These are phyloP conservation scores for Grosmannia serpens DNA, from an alignment of 2,329 filamentous ascomycete species.

Conservation along the genomic window DNA sequence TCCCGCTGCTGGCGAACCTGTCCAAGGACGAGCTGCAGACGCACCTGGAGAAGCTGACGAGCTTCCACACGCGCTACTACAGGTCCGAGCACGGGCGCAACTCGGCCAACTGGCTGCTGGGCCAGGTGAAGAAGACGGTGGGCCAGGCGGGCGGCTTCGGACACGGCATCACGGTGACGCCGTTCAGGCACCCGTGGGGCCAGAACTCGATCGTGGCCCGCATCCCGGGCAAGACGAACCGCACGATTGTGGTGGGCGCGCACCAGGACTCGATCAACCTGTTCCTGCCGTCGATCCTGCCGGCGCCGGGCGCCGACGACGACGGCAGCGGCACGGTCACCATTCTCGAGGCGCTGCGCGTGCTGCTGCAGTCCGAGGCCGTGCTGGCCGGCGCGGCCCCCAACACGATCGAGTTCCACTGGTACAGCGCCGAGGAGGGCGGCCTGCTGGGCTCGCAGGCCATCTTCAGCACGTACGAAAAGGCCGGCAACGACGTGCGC, in stretches of 20 bases:
- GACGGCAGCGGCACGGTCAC: constrained; percentile 90
- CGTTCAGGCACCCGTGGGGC: constrained; percentile 75
- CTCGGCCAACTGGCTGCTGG: constrained; percentile 78
- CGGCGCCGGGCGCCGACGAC: constrained; percentile 89
- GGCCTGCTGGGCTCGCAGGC: constrained; percentile 81
- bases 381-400: constrained; percentile 58
- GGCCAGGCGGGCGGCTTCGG: constrained; percentile 57
- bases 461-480: constrained; percentile 74
- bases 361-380: constrained; percentile 61
- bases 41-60: constrained; percentile 67
- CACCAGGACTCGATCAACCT: constrained; percentile 95
- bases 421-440: constrained; percentile 86
- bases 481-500: constrained; percentile 63
- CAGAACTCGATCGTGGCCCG: constrained; percentile 87
- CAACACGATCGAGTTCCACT: constrained; percentile 94
- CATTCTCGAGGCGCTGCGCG: constrained; percentile 81
- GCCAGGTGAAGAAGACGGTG: constrained; percentile 62
- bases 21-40: constrained; percentile 64
- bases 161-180: constrained; percentile 54
- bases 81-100: constrained; percentile 64
- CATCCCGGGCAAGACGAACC: constrained; percentile 74
- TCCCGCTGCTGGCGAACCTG: constrained; percentile 55
- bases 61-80: constrained; percentile 75
- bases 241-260: constrained; percentile 78
- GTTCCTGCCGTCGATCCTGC: constrained; percentile 71